These are phyloP conservation scores for Ceriops decandra DNA, from an alignment of 345 rosid genomes.

Conservation along the genomic window DNA sequence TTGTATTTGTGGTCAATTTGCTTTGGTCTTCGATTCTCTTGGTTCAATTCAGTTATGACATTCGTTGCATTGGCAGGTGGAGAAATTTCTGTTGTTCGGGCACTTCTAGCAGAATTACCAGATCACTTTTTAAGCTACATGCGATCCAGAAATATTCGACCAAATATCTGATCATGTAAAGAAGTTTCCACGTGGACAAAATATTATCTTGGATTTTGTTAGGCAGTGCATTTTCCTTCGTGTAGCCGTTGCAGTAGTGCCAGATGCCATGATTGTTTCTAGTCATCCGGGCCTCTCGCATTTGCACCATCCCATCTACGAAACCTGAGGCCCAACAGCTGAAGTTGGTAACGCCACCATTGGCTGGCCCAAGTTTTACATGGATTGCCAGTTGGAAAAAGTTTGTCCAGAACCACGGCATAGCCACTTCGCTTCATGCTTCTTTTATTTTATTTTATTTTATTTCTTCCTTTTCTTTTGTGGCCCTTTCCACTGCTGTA, in stretches of 20 bases:
- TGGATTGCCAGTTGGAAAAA: background rate
- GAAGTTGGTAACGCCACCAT: background rate
- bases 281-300: constrained; percentile 7
- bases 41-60: constrained; percentile 1
- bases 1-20: background rate
- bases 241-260: constrained; percentile 1
- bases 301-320: background rate
- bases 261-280: constrained; percentile 3
- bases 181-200: constrained; percentile 25
- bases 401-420: background rate
- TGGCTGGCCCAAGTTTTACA: background rate
- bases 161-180: constrained; percentile 34
- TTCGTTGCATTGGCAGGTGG: constrained; percentile 49
- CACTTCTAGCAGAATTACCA: constrained; percentile 82
- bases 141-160: constrained; percentile 66
- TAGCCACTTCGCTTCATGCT: background rate
- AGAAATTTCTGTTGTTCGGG: constrained; percentile 71
- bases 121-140: constrained; percentile 73
- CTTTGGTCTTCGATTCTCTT: background rate
- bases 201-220: constrained; percentile 3
- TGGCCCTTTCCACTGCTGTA: too few species aligned
- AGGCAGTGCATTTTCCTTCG: constrained; percentile 12
- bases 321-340: background rate
- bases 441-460: too few species aligned
- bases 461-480: too few species aligned